A percentile compares a stretch with the other conserved stretches of the same genome.
Evolutionary conservation across 1,139 yeast genomes (phyloP).

Genomic region (Pichia sp.): DNA sequence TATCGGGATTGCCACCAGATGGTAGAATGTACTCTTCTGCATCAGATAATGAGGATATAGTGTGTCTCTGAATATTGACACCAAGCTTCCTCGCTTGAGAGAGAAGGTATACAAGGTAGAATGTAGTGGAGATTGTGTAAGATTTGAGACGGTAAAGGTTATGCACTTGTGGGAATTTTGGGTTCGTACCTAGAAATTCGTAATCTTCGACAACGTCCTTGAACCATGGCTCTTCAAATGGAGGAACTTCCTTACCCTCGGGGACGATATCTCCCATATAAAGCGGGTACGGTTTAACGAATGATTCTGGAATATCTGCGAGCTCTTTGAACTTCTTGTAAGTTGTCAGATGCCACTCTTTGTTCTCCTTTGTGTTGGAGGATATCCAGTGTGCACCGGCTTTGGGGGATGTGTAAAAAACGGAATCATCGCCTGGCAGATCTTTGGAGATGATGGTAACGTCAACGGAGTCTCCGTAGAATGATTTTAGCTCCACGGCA

Average conservation of each 20-base stretch:
- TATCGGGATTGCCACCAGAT: slow-evolving; percentile 27
- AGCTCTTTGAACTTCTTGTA: slow-evolving; percentile 36
- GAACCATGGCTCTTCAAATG: slow-evolving; percentile 36
- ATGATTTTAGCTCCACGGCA: slow-evolving; percentile 16
- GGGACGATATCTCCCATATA: slow-evolving; percentile 28
- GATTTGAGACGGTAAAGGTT: slow-evolving; percentile 21
- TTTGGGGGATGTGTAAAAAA: slow-evolving; percentile 61
- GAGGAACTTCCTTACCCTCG: slow-evolving; percentile 10
- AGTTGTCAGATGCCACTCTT: slow-evolving; percentile 32
- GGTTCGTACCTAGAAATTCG: slow-evolving; percentile 30
- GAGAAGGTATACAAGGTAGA: slow-evolving; percentile 36
- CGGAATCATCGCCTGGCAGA: slow-evolving; percentile 46
- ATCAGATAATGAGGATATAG: slow-evolving; percentile 26
- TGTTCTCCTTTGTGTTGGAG: slow-evolving; percentile 26
- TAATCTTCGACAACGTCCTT: slow-evolving; percentile 31
- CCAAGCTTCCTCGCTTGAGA: slow-evolving; percentile 32
- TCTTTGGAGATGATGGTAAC: slow-evolving; percentile 46
- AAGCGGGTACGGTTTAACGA: slow-evolving; percentile 29
- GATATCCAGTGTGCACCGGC: slow-evolving; percentile 74
- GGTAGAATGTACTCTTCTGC: slow-evolving; percentile 27
- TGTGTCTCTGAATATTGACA: slow-evolving; percentile 29
- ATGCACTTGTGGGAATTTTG: slow-evolving; percentile 21
- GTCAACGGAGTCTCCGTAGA: slow-evolving; percentile 23
- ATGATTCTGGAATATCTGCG: slow-evolving; percentile 32
- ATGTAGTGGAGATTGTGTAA: slow-evolving; percentile 38